Percentiles rank a stretch among this genome's conserved stretches.
Evolutionary conservation across 306 rosid genomes (phyloP).

Genomic region (Lablab purpureus): DNA sequence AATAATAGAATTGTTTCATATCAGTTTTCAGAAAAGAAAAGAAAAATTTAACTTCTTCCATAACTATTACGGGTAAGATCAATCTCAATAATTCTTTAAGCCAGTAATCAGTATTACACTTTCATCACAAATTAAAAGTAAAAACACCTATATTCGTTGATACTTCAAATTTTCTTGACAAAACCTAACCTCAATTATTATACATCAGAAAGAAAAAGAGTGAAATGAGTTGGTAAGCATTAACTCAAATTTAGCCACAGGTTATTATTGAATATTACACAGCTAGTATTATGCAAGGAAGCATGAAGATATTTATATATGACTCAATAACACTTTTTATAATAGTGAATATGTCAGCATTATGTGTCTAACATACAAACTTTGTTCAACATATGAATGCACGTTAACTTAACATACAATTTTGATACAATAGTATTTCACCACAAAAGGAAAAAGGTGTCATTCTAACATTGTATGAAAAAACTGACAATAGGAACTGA

Average conservation of each 20-base stretch:
- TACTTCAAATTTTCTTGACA: neutral
- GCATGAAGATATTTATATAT: neutral
- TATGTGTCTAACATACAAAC: neutral
- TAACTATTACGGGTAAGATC: neutral
- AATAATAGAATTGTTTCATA: conserved; percentile 7
- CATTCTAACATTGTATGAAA: conserved; percentile 21
- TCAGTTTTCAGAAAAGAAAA: neutral
- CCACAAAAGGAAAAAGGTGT: neutral
- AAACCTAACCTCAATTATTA: neutral
- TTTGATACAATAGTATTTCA: conserved; percentile 3
- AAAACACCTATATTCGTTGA: neutral
- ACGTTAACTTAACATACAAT: conserved; percentile 4
- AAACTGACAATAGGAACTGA: conserved; percentile 40
- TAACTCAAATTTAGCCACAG: conserved; percentile 20
- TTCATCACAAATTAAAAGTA: neutral
- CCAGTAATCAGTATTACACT: conserved; percentile 1
- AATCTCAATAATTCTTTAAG: neutral
- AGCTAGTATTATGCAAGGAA: neutral
- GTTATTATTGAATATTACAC: conserved; percentile 6
- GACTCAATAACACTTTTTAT: neutral
- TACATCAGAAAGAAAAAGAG: neutral
- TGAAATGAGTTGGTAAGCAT: neutral
- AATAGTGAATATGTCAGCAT: neutral
- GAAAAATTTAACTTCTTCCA: neutral
- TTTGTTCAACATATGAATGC: neutral